These are phyloP conservation scores for Pyrenopolyporus hunteri DNA, from an alignment of 495 filamentous ascomycete species.

Conservation along the genomic window DNA sequence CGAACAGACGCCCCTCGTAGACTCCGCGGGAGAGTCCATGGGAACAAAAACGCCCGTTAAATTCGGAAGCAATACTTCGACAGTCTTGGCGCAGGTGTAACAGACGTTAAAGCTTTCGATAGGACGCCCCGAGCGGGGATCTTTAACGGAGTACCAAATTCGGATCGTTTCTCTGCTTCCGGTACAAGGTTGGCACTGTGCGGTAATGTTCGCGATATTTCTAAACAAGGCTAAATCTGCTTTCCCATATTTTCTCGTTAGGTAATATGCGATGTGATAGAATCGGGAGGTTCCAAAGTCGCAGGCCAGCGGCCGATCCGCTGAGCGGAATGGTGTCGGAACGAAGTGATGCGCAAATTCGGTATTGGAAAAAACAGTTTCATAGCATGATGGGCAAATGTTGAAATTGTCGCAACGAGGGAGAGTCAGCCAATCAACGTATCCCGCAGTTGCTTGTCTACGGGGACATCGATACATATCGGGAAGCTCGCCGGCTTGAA, in stretches of 20 bases:
- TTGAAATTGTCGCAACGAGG: constrained; percentile 51
- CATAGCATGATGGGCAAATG: constrained; percentile 55
- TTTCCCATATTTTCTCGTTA: constrained; percentile 48
- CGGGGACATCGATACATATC: constrained; percentile 49
- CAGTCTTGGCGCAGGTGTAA: constrained; percentile 47
- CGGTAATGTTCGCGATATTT: constrained; percentile 46
- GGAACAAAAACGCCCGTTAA: constrained; percentile 49
- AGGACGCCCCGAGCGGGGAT: constrained; percentile 40
- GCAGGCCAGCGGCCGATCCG: constrained; percentile 48
- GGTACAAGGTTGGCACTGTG: constrained; percentile 44
- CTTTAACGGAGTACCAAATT: constrained; percentile 53
- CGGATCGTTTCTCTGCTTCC: constrained; percentile 39
- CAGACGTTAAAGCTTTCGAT: constrained; percentile 51
- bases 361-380: constrained; percentile 45
- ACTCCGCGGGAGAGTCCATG: constrained; percentile 44
- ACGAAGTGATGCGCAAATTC: constrained; percentile 50
- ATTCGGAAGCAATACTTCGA: constrained; percentile 51
- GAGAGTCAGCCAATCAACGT: constrained; percentile 49
- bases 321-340: constrained; percentile 41
- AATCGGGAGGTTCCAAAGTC: constrained; percentile 52
- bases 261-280: constrained; percentile 55
- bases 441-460: constrained; percentile 37
- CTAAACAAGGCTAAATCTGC: constrained; percentile 49
- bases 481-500: constrained; percentile 40
- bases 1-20: constrained; percentile 47